A percentile compares a stretch with the other conserved stretches of the same genome.
Conservation (phyloP, 768 basidiomycete species). For the Lenzites betulinus region DNA sequence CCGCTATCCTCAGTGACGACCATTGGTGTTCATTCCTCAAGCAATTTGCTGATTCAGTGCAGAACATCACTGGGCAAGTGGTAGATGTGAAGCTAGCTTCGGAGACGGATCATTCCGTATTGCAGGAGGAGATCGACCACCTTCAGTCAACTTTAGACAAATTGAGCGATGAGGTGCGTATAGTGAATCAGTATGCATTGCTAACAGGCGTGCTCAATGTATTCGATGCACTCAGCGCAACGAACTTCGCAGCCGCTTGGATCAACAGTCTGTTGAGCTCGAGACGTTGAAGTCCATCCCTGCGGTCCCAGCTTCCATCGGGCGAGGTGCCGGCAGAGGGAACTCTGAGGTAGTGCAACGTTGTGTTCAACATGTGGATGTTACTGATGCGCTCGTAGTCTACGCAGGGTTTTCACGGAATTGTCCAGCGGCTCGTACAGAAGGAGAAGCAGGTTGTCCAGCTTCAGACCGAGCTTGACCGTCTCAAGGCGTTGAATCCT, state of each 20-base stretch:
- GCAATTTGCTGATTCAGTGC: slow-evolving; percentile 58
- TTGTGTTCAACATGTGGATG: not conserved
- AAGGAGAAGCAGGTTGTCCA: slow-evolving; percentile 85
- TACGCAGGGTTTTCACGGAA: slow-evolving; percentile 61
- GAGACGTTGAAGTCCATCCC: slow-evolving; percentile 62
- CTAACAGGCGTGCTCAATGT: not conserved
- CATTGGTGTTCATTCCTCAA: slow-evolving; percentile 66
- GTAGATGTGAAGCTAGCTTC: slow-evolving; percentile 52
- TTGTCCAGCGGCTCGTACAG: slow-evolving; percentile 77
- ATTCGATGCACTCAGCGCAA: slow-evolving; percentile 42
- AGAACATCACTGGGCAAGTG: slow-evolving; percentile 65
- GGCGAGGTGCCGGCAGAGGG: slow-evolving; percentile 47
- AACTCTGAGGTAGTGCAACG: slow-evolving; percentile 54
- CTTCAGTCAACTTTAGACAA: slow-evolving; percentile 62
- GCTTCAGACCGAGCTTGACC: slow-evolving; percentile 71
- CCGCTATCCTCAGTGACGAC: slow-evolving; percentile 49
- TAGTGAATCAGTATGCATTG: not conserved
- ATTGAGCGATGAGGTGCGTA: slow-evolving; percentile 63
- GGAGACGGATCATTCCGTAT: slow-evolving; percentile 41
- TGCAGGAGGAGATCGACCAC: slow-evolving; percentile 62
- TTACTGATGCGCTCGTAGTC: slow-evolving; percentile 12
- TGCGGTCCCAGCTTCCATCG: slow-evolving; percentile 38
- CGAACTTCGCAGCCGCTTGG: slow-evolving; percentile 53
- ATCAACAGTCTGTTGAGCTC: slow-evolving; percentile 66
- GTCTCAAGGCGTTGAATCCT: slow-evolving; percentile 58